Conservation (phyloP, 495 filamentous ascomycete species). For the Zalerion maritima region DNA sequence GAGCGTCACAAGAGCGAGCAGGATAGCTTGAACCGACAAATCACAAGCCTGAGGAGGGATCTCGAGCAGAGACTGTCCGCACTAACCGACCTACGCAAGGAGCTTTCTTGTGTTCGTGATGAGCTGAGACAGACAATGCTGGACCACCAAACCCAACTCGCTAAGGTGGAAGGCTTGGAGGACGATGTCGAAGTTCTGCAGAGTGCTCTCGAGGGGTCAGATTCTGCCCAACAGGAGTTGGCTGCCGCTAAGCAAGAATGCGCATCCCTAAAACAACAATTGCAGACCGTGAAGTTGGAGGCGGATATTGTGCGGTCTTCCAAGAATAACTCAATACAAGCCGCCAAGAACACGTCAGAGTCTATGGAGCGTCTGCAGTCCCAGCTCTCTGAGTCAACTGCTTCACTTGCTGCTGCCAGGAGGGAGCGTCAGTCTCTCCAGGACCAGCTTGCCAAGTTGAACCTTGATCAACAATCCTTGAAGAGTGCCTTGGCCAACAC, state of each 20-base stretch:
- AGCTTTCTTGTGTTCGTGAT: constrained; percentile 45
- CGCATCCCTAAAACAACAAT: constrained; percentile 33
- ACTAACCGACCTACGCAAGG: constrained; percentile 26
- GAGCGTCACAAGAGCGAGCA: constrained; percentile 29
- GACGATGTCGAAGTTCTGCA: constrained; percentile 71
- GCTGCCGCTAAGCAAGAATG: constrained; percentile 31
- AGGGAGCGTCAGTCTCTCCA: constrained; percentile 47
- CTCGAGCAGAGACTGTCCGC: constrained; percentile 28
- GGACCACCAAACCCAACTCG: constrained; percentile 44
- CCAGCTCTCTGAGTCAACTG: constrained; percentile 20
- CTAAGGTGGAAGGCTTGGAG: constrained; percentile 60
- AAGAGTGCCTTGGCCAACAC: constrained; percentile 35
- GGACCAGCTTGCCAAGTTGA: constrained; percentile 45
- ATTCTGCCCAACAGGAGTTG: constrained; percentile 43
- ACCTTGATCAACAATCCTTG: constrained; percentile 45
- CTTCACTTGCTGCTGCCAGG: constrained; percentile 24
- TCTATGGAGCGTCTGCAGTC: constrained; percentile 14
- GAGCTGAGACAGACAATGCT: constrained; percentile 53
- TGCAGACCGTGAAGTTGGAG: constrained; percentile 30
- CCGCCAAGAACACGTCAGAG: constrained; percentile 13
- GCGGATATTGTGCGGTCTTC: too few species aligned
- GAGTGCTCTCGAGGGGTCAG: constrained; percentile 54
- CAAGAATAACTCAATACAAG: constrained; percentile 18
- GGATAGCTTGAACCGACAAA: constrained; percentile 22
- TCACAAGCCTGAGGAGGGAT: constrained; percentile 30